These are phyloP conservation scores for Candida sp. DNA, from an alignment of 1,139 yeast genomes.

Conservation along the genomic window DNA sequence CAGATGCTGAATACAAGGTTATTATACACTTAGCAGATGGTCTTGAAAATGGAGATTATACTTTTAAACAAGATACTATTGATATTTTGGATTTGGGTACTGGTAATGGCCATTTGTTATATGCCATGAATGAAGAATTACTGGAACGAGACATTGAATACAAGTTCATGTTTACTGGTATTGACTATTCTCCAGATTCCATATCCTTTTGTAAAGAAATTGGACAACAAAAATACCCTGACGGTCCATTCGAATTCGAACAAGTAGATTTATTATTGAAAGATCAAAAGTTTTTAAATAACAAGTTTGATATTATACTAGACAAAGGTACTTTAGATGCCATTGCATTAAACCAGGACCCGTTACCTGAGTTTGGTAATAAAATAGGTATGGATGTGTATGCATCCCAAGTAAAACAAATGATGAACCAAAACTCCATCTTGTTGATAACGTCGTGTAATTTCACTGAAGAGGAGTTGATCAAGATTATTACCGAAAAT, in stretches of 20 bases:
- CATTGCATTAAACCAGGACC: slow-evolving; percentile 75
- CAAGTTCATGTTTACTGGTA: slow-evolving; percentile 50
- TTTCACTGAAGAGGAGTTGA: slow-evolving; percentile 78
- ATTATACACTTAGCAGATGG: slow-evolving; percentile 52
- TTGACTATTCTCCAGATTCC: slow-evolving; percentile 83
- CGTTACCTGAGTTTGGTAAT: slow-evolving; percentile 35
- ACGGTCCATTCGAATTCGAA: slow-evolving; percentile 36
- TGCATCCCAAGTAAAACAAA: slow-evolving; percentile 52
- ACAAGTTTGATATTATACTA: slow-evolving; percentile 64
- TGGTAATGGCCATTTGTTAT: slow-evolving; percentile 89
- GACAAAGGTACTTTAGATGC: slow-evolving; percentile 98
- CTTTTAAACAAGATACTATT: slow-evolving; percentile 26
- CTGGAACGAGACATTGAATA: slow-evolving; percentile 39
- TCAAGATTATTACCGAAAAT: slow-evolving; percentile 41
- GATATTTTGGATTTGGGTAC: slow-evolving; percentile 83
- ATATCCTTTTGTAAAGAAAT: slow-evolving; percentile 68
- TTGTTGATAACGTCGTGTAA: slow-evolving; percentile 92
- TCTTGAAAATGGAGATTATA: slow-evolving; percentile 21
- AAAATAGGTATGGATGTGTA: slow-evolving; percentile 61
- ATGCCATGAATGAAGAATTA: slow-evolving; percentile 59
- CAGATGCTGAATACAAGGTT: slow-evolving; percentile 85
- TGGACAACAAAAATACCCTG: slow-evolving; percentile 36
- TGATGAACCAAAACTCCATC: slow-evolving; percentile 56
- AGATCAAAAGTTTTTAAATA: slow-evolving; percentile 28
- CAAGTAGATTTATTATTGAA: slow-evolving; percentile 43